phyloP scores from a whole-genome alignment of 352 stramenopile species.

The Aphanomyces cochlioides region DNA sequence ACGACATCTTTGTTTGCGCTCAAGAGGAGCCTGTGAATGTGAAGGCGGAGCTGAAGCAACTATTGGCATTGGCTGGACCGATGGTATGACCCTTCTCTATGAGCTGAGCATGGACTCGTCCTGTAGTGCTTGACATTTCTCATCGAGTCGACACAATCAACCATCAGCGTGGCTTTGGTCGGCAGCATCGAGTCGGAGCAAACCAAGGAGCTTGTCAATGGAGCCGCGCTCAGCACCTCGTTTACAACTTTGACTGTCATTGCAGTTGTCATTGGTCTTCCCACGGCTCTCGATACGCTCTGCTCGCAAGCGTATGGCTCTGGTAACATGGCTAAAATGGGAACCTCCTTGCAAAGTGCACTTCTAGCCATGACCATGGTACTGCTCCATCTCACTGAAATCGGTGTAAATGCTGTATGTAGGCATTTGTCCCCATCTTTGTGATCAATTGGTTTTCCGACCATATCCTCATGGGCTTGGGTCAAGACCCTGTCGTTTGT shows the following conservation, averaged over 20 bases:
- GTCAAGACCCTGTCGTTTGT: constrained; percentile 58
- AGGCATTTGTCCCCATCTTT: constrained; percentile 47
- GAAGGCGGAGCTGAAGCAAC: neutral
- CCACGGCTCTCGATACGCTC: constrained; percentile 84
- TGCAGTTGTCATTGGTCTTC: constrained; percentile 63
- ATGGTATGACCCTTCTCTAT: neutral
- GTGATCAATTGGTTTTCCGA: constrained; percentile 71
- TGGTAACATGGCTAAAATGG: constrained; percentile 59
- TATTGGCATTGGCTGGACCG: neutral
- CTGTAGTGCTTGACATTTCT: constrained; percentile 58
- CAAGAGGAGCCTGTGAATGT: constrained; percentile 7
- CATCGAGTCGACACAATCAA: constrained; percentile 49
- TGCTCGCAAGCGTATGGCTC: constrained; percentile 79
- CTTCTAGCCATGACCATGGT: constrained; percentile 50
- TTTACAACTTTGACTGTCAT: constrained; percentile 69
- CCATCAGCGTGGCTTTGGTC: constrained; percentile 57
- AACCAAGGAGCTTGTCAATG: constrained; percentile 50
- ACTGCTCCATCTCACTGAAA: constrained; percentile 20
- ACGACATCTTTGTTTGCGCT: no score
- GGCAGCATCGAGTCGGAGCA: constrained; percentile 48
- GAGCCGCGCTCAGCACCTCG: constrained; percentile 32
- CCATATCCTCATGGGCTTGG: constrained; percentile 52
- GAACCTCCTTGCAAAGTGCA: constrained; percentile 78
- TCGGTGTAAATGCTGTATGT: neutral
- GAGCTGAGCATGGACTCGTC: neutral